Conservation (phyloP, 2,329 filamentous ascomycete species). For the Cladosporium colombiae region DNA sequence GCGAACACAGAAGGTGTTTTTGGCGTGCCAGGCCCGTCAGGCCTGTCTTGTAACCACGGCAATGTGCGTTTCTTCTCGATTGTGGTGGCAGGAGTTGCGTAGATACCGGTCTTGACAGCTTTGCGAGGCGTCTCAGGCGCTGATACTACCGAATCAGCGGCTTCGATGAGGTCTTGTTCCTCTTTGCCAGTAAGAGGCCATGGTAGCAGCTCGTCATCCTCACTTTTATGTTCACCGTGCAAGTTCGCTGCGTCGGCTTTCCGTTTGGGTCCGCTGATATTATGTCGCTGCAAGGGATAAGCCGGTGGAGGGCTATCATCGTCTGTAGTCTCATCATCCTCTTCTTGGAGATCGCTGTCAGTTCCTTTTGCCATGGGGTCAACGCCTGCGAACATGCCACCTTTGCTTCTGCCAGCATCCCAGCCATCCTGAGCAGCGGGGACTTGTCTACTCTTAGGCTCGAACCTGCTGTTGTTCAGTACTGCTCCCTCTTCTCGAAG, state of each 20-base stretch:
- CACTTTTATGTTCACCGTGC: constrained; percentile 26
- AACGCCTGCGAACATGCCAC: constrained; percentile 20
- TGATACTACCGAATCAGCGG: constrained; percentile 24
- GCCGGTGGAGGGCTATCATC: constrained; percentile 20
- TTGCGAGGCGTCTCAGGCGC: constrained; percentile 45
- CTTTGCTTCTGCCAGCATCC: constrained; percentile 28
- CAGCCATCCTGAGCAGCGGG: constrained; percentile 31
- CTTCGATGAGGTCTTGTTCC: constrained; percentile 36
- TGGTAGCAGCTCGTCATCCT: constrained; percentile 38
- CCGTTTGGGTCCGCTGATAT: constrained; percentile 34
- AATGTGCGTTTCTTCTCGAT: constrained; percentile 36
- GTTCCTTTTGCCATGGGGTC: not conserved
- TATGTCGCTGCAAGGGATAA: constrained; percentile 23
- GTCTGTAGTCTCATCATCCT: constrained; percentile 24
- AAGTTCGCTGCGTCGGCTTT: constrained; percentile 27
- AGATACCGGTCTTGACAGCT: constrained; percentile 39
- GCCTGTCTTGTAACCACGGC: constrained; percentile 38
- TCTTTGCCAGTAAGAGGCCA: constrained; percentile 38
- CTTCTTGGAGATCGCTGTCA: not conserved
- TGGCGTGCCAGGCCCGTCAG: constrained; percentile 23
- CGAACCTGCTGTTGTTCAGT: constrained; percentile 51
- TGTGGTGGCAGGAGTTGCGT: constrained; percentile 41
- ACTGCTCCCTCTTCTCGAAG: constrained; percentile 50
- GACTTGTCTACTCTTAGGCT: constrained; percentile 33
- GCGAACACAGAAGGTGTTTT: constrained; percentile 31